Base-by-base conservation (phyloP, 768 basidiomycete genomes). In the Tephrocybe sp. region DNA sequence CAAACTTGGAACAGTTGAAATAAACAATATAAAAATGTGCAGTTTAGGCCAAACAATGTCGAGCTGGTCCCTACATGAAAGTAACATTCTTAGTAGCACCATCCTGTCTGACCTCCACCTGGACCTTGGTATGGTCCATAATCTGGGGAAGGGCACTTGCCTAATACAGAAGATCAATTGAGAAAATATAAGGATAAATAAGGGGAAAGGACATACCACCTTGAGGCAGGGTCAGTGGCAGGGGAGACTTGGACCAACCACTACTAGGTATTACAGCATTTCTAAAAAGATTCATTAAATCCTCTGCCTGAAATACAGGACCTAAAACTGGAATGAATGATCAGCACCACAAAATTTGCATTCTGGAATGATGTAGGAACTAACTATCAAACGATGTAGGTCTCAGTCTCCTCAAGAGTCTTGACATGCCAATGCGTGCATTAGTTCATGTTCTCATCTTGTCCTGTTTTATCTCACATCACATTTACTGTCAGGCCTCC, bases 121-220 rank as follows among this genome's bases (percentile, higher is more conserved):
- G 89, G 90, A n/a, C 89, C 88, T 64, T 86, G 85, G 58, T 92
- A 92, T 15, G 90, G 90, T 8, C 90, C 84, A 57, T 92, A 93
- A 70, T 93, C 90, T 34, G 90, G 90, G 17, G 90, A 88, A 23
- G 90, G 90, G 26, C 90, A 78, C 12, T 84, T 86, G 54, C 75
- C 85, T 78, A 59, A 33, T 40, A 43, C 37, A 18, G 15, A 37
- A 23, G 45, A 41, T 20, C 50, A 17, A 18, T 41, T 41, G 9
- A 12, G 3, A 25, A 9, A 17, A 45, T 46, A 36, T 38, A 32
- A 37, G 42, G 26, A 41, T 40, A 36, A 36, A 42, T 17, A 21
- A 41, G 39, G 26, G 34, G n/a, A n/a, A 32, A 1, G 15, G 34
- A 65, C 76, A 24, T 53, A 81, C 80, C 69, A 63, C 68, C 56